These are phyloP conservation scores for Monoraphidium neglectum DNA, from an alignment of 139 green algal species.

Conservation along the genomic window DNA sequence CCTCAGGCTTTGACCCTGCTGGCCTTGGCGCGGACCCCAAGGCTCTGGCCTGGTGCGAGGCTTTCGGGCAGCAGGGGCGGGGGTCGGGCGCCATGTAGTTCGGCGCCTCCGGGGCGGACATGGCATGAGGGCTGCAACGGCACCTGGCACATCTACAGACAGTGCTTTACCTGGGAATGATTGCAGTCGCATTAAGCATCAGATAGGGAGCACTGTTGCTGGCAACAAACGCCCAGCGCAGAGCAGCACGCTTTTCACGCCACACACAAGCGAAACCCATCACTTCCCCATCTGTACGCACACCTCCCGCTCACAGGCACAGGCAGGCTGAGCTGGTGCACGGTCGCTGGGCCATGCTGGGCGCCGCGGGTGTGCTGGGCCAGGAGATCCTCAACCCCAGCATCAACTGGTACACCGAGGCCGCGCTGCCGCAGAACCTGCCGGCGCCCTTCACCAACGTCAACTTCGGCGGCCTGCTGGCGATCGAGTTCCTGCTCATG, in stretches of 20 bases:
- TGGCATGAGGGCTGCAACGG: no score
- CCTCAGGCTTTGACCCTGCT: constrained; percentile 75
- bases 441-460: constrained; percentile 77
- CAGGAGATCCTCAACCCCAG: constrained; percentile 66
- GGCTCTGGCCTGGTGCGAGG: constrained; percentile 79
- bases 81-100: no score
- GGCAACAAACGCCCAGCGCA: no score
- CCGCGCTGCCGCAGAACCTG: constrained; percentile 71
- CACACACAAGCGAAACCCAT: no score
- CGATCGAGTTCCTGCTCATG: constrained; percentile 77
- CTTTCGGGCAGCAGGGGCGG: no score
- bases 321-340: constrained; percentile 87
- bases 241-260: no score
- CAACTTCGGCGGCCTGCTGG: constrained; percentile 74
- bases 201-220: no score
- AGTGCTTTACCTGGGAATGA: no score
- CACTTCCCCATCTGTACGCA: not conserved
- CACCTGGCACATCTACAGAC: no score
- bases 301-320: constrained; percentile 53
- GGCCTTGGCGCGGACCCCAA: constrained; percentile 67
- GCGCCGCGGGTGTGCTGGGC: constrained; percentile 72
- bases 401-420: constrained; percentile 71
- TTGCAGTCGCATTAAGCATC: no score
- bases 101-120: no score
- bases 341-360: constrained; percentile 75